Percentiles rank a stretch among this genome's conserved stretches.
Evolutionary conservation across 164 flowering plant species (phyloP).

Genomic region (Annona cherimola): DNA sequence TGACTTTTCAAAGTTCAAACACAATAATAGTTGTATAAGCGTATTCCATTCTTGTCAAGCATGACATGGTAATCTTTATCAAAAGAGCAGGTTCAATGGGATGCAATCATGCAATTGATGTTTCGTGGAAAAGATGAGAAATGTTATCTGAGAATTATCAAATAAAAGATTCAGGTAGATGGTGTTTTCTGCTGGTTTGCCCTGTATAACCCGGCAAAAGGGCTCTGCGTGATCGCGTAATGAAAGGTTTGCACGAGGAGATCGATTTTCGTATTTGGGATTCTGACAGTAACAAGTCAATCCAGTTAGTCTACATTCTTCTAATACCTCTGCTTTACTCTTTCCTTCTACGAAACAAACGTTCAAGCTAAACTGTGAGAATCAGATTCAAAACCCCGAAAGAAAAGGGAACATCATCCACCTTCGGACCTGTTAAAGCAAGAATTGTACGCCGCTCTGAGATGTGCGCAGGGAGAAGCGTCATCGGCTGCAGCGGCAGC

Average conservation of each 20-base stretch:
- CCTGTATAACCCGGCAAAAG: no score
- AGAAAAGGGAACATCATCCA: neutral
- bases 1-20: neutral
- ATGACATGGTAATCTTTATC: neutral
- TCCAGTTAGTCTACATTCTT: neutral
- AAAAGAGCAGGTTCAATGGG: neutral
- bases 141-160: neutral
- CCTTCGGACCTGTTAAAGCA: constrained; percentile 72
- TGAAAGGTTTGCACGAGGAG: no score
- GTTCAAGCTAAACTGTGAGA: no score
- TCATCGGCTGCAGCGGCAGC: constrained; percentile 72
- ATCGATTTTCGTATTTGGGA: no score
- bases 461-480: constrained; percentile 74
- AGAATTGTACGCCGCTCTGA: constrained; percentile 67
- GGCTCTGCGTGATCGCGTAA: no score
- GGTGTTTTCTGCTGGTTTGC: no score
- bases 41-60: no score
- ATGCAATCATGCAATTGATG: neutral
- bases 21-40: neutral
- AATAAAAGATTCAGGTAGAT: neutral
- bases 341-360: neutral
- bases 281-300: neutral
- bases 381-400: neutral
- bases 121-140: neutral
- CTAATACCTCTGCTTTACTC: neutral